These are phyloP conservation scores for Aegilops tauschii DNA, from an alignment of 176 grass and related monocot species.

Conservation along the genomic window DNA sequence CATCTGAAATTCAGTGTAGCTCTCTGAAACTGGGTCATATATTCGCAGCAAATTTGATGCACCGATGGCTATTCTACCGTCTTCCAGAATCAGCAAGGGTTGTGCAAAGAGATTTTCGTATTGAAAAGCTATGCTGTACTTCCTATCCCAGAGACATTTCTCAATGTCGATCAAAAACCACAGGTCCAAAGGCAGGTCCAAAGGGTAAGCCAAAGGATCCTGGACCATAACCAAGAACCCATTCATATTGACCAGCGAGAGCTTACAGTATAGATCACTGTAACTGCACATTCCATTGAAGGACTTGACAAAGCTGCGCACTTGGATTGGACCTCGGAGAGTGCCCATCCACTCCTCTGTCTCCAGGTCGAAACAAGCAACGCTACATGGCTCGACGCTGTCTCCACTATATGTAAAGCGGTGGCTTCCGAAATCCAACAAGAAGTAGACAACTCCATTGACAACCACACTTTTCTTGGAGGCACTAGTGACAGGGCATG, in stretches of 20 bases:
- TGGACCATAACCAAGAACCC: no score
- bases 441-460: not conserved
- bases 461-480: not conserved
- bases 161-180: not conserved
- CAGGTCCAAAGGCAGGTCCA: no score
- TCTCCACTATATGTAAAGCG: not conserved
- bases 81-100: not conserved
- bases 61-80: not conserved
- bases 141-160: not conserved
- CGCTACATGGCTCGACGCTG: not conserved
- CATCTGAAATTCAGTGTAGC: not conserved
- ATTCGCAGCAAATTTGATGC: not conserved
- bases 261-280: no score
- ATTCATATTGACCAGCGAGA: no score
- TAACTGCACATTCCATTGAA: no score
- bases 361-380: not conserved
- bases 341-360: no score
- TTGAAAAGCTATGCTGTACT: not conserved
- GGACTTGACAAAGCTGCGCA: no score
- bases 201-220: no score
- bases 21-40: not conserved
- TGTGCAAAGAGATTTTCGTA: not conserved
- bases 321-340: no score
- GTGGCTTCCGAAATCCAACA: not conserved
- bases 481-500: not conserved